Evolutionary conservation across 257 asterid genomes (phyloP).

Genomic region (Jacaranda copaia): DNA sequence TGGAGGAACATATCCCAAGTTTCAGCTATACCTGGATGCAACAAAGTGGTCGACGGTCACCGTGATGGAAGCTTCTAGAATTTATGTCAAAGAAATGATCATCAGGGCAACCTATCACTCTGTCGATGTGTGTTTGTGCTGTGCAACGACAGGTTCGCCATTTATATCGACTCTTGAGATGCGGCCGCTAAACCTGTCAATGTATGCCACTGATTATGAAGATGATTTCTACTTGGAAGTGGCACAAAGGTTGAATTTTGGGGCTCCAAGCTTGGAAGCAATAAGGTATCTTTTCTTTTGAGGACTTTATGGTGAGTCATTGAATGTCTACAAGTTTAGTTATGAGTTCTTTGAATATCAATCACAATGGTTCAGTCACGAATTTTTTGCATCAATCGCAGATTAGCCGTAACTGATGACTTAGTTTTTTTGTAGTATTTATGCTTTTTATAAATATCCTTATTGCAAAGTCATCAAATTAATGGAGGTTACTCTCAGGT

Average conservation of each 20-base stretch:
- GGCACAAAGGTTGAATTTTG: constrained; percentile 85
- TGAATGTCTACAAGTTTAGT: too few species aligned
- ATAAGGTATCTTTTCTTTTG: constrained; percentile 54
- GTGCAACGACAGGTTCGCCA: constrained; percentile 90
- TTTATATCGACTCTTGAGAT: constrained; percentile 92
- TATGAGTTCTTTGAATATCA: too few species aligned
- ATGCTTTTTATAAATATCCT: too few species aligned
- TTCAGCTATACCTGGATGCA: constrained; percentile 86
- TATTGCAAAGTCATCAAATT: neutral
- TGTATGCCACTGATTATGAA: constrained; percentile 96
- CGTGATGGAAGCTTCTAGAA: constrained; percentile 72
- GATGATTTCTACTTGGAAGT: constrained; percentile 75
- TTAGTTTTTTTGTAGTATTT: too few species aligned
- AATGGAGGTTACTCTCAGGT: constrained; percentile 50
- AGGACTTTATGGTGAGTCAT: too few species aligned
- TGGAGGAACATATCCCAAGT: constrained; percentile 78
- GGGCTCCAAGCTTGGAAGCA: constrained; percentile 65
- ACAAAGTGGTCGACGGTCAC: constrained; percentile 90
- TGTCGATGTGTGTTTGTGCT: constrained; percentile 82
- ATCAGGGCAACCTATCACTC: constrained; percentile 79
- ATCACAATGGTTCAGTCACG: too few species aligned
- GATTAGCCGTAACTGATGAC: too few species aligned
- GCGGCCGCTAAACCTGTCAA: constrained; percentile 83
- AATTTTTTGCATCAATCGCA: too few species aligned
- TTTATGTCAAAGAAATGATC: constrained; percentile 82